Base-by-base conservation (phyloP, 139 green algal genomes). In the Chlamydomonas sphaeroides region DNA sequence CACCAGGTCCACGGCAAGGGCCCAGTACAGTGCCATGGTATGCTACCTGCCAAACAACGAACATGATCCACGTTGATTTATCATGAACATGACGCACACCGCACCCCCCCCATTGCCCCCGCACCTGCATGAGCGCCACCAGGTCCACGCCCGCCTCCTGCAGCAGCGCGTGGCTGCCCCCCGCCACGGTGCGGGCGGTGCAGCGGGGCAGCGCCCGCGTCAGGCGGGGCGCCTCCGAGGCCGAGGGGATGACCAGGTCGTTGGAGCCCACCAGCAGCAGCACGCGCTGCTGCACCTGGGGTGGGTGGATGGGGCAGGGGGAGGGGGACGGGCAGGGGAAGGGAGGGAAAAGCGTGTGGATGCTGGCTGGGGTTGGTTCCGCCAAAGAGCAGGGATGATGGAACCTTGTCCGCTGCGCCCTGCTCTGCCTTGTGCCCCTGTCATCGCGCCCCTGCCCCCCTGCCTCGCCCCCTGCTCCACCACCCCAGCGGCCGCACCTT, bases 101-200 rank as follows among this genome's bases (percentile, higher is more conserved):
- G n/a, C n/a, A n/a, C n/a, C n/a, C n/a, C n/a, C n/a, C n/a, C n/a
- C n/a, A n/a, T n/a, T n/a, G n/a, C n/a, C n/a, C 35, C 35, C 35
- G 51, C 35, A 79, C 71, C 71, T 94, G 56, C 72, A 98, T 48
- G 21, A 98, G 91, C 7, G 71, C 38, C 0, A 85, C 74, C 65
- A 98, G 78, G 68, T 96, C 85, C 18, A 97, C 78, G n/a, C 91
- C 90, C 0, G 85, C 88, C 84, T 98, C 91, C 88, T 96, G 91
- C 75, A 98, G 88, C 86, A 97, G 73, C 1, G 94, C 94, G 85
- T 98, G 95, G 57, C 88, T 92, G 51, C 87, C 65, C 18, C 89
- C 86, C 28, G 39, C 33, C 69, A 94, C 56, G 57, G 89, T 35
- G 10, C 51, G 20, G 17, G 86, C 71, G 5, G 76, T 71, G 51